Percentiles rank a stretch among this genome's conserved stretches.
Conservation (phyloP, 768 basidiomycete genomes). For the Pleurotus platypus region DNA sequence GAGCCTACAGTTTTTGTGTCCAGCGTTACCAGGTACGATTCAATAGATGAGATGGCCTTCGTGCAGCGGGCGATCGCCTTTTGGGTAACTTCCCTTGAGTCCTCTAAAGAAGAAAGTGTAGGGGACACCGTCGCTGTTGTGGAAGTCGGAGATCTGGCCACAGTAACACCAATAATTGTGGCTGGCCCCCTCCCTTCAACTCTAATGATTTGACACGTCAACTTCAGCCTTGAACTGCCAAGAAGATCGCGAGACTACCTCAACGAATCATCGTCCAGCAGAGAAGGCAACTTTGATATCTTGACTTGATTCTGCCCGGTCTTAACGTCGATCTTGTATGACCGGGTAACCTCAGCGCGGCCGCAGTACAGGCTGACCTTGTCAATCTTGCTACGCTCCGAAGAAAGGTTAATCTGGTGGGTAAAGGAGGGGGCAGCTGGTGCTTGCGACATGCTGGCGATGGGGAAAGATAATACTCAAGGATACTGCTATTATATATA, state of each 20-base stretch:
- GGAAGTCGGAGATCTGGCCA: constrained; percentile 14
- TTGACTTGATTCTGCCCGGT: constrained; percentile 29
- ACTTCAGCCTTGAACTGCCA: neutral
- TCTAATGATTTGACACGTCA: constrained; percentile 12
- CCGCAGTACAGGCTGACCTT: constrained; percentile 31
- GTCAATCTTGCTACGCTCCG: constrained; percentile 25
- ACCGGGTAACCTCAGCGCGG: constrained; percentile 30
- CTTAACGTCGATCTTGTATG: constrained; percentile 26
- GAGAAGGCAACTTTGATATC: constrained; percentile 27
- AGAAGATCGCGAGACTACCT: constrained; percentile 14
- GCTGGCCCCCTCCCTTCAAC: constrained; percentile 30
- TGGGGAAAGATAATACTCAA: no score
- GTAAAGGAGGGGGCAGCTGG: no score
- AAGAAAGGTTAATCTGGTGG: no score
- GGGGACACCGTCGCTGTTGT: constrained; percentile 15
- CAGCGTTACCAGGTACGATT: constrained; percentile 23
- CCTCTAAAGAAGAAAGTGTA: constrained; percentile 15
- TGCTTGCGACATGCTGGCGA: no score
- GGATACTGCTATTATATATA: no score
- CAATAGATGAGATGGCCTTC: constrained; percentile 19
- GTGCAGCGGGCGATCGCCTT: constrained; percentile 21
- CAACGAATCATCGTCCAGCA: constrained; percentile 24
- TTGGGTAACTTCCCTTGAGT: constrained; percentile 13
- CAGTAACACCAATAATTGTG: constrained; percentile 32
- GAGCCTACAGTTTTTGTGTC: constrained; percentile 21